Evolutionary conservation across 257 asterid species (phyloP).

Genomic region (Fraxinus excelsior): DNA sequence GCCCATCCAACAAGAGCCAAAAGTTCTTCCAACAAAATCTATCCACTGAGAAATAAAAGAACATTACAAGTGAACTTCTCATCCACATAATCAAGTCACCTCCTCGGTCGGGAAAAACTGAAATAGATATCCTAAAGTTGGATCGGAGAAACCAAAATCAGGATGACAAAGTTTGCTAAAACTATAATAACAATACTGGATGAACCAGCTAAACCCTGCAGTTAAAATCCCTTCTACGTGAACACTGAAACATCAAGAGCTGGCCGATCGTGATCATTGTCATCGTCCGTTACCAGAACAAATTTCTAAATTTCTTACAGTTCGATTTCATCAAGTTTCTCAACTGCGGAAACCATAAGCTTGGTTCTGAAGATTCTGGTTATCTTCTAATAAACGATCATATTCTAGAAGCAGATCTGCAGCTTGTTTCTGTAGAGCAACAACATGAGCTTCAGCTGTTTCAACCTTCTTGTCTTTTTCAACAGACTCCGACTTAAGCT

Average conservation of each 20-base stretch:
- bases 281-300: neutral
- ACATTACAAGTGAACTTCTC: neutral
- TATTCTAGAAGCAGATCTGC: conserved; percentile 87
- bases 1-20: neutral
- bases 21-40: neutral
- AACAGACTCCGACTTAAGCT: conserved; percentile 54
- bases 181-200: neutral
- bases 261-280: neutral
- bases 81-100: neutral
- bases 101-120: neutral
- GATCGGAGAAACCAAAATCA: conserved; percentile 1
- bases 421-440: conserved; percentile 80
- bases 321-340: conserved; percentile 5
- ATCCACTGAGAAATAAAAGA: neutral
- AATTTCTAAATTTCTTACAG: neutral
- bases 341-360: conserved; percentile 43
- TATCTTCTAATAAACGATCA: conserved; percentile 79
- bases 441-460: conserved; percentile 74
- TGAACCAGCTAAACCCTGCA: neutral
- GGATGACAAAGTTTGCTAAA: neutral
- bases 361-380: conserved; percentile 79
- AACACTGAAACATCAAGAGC: neutral
- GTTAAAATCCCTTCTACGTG: neutral
- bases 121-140: conserved; percentile 18
- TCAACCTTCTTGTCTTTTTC: conserved; percentile 70